Percentiles rank a stretch among this genome's conserved stretches.
phyloP scores from a whole-genome alignment of 768 basidiomycete genomes.

The Lactarius trivialis region DNA sequence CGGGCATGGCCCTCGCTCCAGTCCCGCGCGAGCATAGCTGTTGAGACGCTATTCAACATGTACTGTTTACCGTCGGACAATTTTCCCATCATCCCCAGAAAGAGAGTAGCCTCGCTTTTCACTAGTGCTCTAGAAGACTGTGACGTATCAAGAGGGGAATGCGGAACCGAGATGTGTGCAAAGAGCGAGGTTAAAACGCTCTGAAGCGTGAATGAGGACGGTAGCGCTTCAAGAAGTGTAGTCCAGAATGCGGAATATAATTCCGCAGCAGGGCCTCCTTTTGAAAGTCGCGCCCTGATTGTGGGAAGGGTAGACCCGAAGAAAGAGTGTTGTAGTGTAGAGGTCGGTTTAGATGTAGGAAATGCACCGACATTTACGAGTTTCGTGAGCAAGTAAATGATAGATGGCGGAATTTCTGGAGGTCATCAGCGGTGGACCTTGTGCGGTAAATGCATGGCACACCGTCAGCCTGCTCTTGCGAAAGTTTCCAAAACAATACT shows the following conservation, averaged over 20 bases:
- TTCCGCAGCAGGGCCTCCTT: constrained; percentile 21
- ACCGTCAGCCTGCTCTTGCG: constrained; percentile 38
- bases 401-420: constrained; percentile 29
- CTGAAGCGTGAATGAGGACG: constrained; percentile 48
- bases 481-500: constrained; percentile 41
- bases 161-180: constrained; percentile 35
- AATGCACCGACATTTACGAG: constrained; percentile 64
- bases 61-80: constrained; percentile 39
- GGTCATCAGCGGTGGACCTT: background rate
- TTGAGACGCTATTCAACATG: constrained; percentile 44
- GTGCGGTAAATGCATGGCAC: constrained; percentile 22
- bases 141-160: constrained; percentile 31
- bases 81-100: constrained; percentile 49
- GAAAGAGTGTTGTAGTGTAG: constrained; percentile 66
- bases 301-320: constrained; percentile 46
- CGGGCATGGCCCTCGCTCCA: constrained; percentile 58
- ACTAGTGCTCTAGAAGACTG: constrained; percentile 36
- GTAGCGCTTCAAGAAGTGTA: constrained; percentile 38
- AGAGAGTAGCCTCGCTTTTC: constrained; percentile 47
- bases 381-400: constrained; percentile 56
- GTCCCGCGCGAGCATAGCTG: constrained; percentile 46
- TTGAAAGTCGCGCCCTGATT: constrained; percentile 39
- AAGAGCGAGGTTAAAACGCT: constrained; percentile 57
- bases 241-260: constrained; percentile 49
- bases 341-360: constrained; percentile 42